Evolutionary conservation across 306 rosid species (phyloP).

Genomic region (Calophaca sinica): DNA sequence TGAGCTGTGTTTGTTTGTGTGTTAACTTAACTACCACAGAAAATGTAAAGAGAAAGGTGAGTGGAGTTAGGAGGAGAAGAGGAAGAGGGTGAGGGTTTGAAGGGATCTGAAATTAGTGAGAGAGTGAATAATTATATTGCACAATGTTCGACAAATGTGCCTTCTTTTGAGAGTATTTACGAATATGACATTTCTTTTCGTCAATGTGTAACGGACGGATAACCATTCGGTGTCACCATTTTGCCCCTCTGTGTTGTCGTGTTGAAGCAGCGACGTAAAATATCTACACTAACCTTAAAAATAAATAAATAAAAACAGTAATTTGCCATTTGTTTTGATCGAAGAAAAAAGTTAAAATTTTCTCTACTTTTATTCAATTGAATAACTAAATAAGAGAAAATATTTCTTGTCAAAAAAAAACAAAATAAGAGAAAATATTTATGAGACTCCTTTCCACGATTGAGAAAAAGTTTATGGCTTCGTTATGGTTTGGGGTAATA

Average conservation of each 20-base stretch:
- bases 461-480: too few species aligned
- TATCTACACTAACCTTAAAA: too few species aligned
- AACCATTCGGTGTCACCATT: background rate
- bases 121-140: slow-evolving; percentile 41
- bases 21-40: background rate
- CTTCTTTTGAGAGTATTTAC: slow-evolving; percentile 37
- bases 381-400: too few species aligned
- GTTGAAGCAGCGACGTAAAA: background rate
- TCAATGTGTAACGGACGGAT: slow-evolving; percentile 19
- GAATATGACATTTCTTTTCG: background rate
- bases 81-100: slow-evolving; percentile 4
- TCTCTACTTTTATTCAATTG: too few species aligned
- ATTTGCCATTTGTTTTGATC: too few species aligned
- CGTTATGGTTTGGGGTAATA: too few species aligned
- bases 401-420: too few species aligned
- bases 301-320: too few species aligned
- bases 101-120: slow-evolving; percentile 50
- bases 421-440: too few species aligned
- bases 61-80: background rate
- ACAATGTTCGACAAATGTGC: background rate
- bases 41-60: background rate
- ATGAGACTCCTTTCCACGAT: too few species aligned
- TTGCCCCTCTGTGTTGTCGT: slow-evolving; percentile 19
- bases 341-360: too few species aligned
- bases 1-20: background rate